phyloP scores from a whole-genome alignment of 306 rosid genomes.

The Quercus gilva region DNA sequence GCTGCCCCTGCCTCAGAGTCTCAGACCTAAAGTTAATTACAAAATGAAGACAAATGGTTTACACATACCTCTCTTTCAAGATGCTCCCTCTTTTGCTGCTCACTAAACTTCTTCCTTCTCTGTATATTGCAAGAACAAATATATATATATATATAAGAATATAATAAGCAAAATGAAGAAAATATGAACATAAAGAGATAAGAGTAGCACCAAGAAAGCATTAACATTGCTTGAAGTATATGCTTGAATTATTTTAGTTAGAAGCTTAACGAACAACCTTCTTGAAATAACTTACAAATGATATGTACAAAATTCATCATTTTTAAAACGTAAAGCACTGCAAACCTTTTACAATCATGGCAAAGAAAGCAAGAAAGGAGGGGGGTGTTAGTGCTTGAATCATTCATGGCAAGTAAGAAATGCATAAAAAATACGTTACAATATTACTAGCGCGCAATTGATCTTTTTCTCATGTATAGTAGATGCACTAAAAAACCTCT shows the following conservation, averaged over 20 bases:
- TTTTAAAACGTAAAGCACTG: too few species aligned
- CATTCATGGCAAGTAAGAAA: too few species aligned
- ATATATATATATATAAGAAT: not conserved
- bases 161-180: not conserved
- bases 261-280: too few species aligned
- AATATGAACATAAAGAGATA: not conserved
- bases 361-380: not conserved
- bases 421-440: too few species aligned
- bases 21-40: too few species aligned
- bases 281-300: too few species aligned
- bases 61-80: slow-evolving; percentile 83
- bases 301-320: too few species aligned
- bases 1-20: too few species aligned
- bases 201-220: not conserved
- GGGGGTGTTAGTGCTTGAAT: not conserved
- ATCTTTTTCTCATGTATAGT: too few species aligned
- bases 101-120: slow-evolving; percentile 64
- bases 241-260: too few species aligned
- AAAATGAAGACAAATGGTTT: not conserved
- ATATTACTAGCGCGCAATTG: too few species aligned
- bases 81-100: slow-evolving; percentile 59
- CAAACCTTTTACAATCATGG: not conserved
- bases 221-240: too few species aligned
- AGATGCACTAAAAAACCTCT: not conserved
- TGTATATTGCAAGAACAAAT: slow-evolving; percentile 19